Evolutionary conservation across 192 early-diverging fungal species (phyloP).

Genomic region (Rhizoclosmatium globosum): DNA sequence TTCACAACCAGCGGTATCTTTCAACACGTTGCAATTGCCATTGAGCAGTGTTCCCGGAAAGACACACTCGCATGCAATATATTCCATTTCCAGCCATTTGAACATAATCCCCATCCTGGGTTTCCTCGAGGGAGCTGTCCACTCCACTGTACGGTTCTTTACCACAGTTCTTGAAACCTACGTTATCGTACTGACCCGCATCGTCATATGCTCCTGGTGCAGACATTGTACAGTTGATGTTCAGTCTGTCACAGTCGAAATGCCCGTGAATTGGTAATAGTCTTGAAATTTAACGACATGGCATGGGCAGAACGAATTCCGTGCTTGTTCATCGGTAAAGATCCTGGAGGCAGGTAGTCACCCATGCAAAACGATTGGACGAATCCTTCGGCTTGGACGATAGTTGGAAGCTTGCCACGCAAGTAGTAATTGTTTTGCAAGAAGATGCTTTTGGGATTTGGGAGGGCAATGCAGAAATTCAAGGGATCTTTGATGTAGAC

Average conservation of each 20-base stretch:
- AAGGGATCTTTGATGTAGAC: constrained; percentile 45
- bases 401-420: constrained; percentile 25
- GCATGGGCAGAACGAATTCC: constrained; percentile 39
- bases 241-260: constrained; percentile 35
- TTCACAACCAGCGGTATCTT: constrained; percentile 27
- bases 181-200: constrained; percentile 29
- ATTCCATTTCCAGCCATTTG: constrained; percentile 42
- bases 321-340: constrained; percentile 14
- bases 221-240: constrained; percentile 38
- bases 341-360: constrained; percentile 37
- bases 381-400: constrained; percentile 46
- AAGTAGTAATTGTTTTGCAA: constrained; percentile 36
- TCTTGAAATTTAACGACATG: constrained; percentile 27
- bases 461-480: constrained; percentile 51
- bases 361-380: constrained; percentile 45
- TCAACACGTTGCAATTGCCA: not conserved
- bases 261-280: constrained; percentile 43
- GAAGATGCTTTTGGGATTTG: constrained; percentile 32
- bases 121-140: constrained; percentile 17
- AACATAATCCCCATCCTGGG: constrained; percentile 34
- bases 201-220: constrained; percentile 33
- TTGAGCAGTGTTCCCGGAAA: not conserved
- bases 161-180: not conserved
- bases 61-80: constrained; percentile 45
- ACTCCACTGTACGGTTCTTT: constrained; percentile 44